phyloP scores from a whole-genome alignment of 306 rosid species.

The Cucumis sativus region DNA sequence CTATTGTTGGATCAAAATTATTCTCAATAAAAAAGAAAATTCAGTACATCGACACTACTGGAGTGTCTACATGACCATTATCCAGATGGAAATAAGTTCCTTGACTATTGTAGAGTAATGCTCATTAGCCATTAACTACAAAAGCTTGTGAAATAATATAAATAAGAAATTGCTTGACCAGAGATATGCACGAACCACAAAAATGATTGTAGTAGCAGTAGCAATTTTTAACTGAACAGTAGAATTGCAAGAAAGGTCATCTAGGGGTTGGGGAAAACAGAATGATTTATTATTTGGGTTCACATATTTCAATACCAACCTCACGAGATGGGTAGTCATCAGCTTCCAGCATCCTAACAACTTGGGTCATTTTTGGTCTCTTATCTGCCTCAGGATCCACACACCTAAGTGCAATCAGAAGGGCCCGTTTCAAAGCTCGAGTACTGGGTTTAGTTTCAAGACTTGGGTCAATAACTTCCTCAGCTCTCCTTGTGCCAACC shows the following conservation, averaged over 20 bases:
- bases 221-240: not conserved
- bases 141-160: not conserved
- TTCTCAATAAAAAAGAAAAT: not conserved
- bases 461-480: constrained; percentile 69
- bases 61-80: not conserved
- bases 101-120: not conserved
- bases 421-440: constrained; percentile 70
- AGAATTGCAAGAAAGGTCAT: not conserved
- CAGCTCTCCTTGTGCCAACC: constrained; percentile 90
- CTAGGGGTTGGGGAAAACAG: not conserved
- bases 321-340: constrained; percentile 80
- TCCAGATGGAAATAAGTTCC: not conserved
- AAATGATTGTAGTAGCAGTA: not conserved
- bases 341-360: constrained; percentile 82
- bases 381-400: constrained; percentile 81
- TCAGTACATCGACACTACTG: not conserved
- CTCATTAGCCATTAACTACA: not conserved
- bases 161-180: not conserved
- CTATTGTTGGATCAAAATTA: not conserved
- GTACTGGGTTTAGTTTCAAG: constrained; percentile 70
- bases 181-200: not conserved
- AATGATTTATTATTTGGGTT: not conserved
- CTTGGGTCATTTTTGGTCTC: constrained; percentile 94
- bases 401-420: constrained; percentile 78
- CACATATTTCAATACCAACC: constrained; percentile 41